Base-by-base conservation (phyloP, 805 yeast species). In the Kodamaea lidongshanica region DNA sequence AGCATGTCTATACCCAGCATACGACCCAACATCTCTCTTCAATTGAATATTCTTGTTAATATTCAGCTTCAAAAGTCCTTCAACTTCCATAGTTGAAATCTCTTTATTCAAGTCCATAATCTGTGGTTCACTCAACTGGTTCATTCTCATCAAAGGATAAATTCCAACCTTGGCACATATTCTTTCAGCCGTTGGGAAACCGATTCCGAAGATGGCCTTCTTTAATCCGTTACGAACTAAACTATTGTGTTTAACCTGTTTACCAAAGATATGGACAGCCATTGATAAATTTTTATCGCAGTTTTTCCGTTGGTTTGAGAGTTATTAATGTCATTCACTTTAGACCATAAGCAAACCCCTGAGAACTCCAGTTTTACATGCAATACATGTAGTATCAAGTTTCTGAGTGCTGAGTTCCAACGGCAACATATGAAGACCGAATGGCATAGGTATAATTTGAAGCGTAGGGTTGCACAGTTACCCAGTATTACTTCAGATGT, bases 381-480 rank as follows among this genome's bases (percentile, higher is more conserved):
- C 59, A 84, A 88, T 50, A 80, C 95, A 12, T 92, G 98, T 57
- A 77, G 76, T 14, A 74, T 86, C 40, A 77, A 78, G 26, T 92
- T 92, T 50, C 74, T 79, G 24, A 67, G 78, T 20, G 79, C 94
- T n/a, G 92, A 79, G 39, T 66, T 78, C 35, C 98, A 92, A 60
- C 70, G 97, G 39, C 71, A 70, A 41, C 98, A 92, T 54, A 92
- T 92, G 98, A 86, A 84, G 52, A 79, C 95, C 3, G 98, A 92
- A 34, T 92, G 98, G 98, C 98, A 92, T 52, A 72, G 98, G 40
- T 92, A 92, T 57, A 92, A 92, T 50, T 69, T 92, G 49, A 92
- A 92, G 52, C 76, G 98, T 60, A 73, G 95, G 46, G 95, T 92
- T 18, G 95, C 96, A 1, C 61, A 58, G 37, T 50, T 67, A 40